Base-by-base conservation (phyloP, 176 grass and related monocot genomes). In the Phoenix dactylifera region DNA sequence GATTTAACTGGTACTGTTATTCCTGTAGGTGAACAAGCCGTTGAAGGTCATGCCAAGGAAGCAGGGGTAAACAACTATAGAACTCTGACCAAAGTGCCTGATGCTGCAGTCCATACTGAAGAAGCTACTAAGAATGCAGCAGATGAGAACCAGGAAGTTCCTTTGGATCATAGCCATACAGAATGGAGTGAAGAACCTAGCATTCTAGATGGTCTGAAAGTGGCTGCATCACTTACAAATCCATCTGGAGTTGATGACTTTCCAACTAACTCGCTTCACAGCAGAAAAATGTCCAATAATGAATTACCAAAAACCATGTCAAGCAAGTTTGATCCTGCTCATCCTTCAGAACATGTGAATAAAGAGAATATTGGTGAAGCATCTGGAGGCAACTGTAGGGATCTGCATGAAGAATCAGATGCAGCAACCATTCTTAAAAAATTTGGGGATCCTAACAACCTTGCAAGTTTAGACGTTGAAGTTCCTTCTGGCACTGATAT, bases 211-310 rank as follows among this genome's bases (percentile, higher is more conserved):
- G 55, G 23, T 58, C 6, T 57, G 52, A 51, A 53, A 69, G 72
- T 66, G 49, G 23, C 59, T 49, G 73, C 58, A 32, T 58, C 66
- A 73, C 72, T 16, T 0, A 82, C 66, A 68, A 75, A 57, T 70
- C 51, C 51, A 52, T 54, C 59, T 57, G 51, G 17, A 53, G 15
- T 75, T 69, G 57, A 56, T 63, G 74, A 78, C 62, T 49, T 50
- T 80, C 29, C 51, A 18, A 69, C n/a, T 24, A 58, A 50, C 16
- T 70, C 59, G 69, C 73, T 50, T 69, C 22, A 50, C 18, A 24
- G 51, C 5, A 73, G 66, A 44, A 83, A 72, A 57, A 86, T 57
- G 56, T 62, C 55, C 20, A 67, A 67, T 26, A 51, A 77, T 17
- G 63, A 72, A 16, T 57, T 44, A 69, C 53, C 54, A 16, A 66